Evolutionary conservation across 2,329 filamentous ascomycete genomes (phyloP).

Genomic region (Amauroascus verrucosus): DNA sequence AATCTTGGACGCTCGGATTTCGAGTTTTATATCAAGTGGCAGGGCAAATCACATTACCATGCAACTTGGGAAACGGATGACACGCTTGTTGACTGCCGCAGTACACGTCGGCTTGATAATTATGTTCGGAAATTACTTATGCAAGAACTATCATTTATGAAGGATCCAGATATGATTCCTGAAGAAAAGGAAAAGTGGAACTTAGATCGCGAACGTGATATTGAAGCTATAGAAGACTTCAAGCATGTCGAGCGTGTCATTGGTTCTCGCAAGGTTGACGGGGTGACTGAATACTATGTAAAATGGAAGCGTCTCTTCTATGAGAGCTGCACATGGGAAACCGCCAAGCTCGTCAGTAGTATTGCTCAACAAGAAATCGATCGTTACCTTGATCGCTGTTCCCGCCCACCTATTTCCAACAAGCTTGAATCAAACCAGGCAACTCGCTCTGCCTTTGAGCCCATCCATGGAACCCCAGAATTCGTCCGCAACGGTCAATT

Average conservation of each 20-base stretch:
- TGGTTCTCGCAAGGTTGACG: constrained; percentile 66
- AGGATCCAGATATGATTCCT: constrained; percentile 62
- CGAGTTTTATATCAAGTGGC: constrained; percentile 92
- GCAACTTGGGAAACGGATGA: constrained; percentile 86
- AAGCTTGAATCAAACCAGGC: constrained; percentile 62
- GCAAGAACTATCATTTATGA: constrained; percentile 65
- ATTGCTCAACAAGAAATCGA: constrained; percentile 85
- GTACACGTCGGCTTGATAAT: constrained; percentile 83
- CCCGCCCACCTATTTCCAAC: constrained; percentile 71
- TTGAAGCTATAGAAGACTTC: constrained; percentile 80
- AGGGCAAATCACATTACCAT: constrained; percentile 88
- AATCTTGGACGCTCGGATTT: constrained; percentile 55
- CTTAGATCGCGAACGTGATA: constrained; percentile 83
- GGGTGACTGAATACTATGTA: constrained; percentile 77
- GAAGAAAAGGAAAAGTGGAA: constrained; percentile 90
- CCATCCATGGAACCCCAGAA: constrained; percentile 68
- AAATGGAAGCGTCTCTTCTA: constrained; percentile 96
- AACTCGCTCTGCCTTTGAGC: constrained; percentile 61
- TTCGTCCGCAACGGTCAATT: constrained; percentile 80
- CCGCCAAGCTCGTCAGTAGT: constrained; percentile 59
- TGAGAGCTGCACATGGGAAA: constrained; percentile 91
- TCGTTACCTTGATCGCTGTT: constrained; percentile 73
- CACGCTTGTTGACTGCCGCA: constrained; percentile 63
- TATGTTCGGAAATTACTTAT: constrained; percentile 79
- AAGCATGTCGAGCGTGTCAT: constrained; percentile 91